Conservation (phyloP, 2,329 filamentous ascomycete genomes). For the Pyrenophora tritici-repentis region DNA sequence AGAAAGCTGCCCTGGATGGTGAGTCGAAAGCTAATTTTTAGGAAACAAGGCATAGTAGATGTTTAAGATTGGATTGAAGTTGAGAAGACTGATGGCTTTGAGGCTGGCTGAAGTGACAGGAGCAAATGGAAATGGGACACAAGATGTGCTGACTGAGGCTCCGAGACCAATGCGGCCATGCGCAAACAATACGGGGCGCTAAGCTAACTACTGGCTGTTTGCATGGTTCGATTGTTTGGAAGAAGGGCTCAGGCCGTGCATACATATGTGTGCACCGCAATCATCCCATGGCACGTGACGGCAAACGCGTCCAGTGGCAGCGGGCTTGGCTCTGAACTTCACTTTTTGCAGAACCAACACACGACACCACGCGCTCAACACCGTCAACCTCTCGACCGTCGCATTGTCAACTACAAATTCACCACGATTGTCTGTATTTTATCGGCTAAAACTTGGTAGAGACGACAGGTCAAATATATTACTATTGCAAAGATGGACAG, state of each 20-base stretch:
- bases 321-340: slow-evolving; percentile 30
- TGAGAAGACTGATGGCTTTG: background rate
- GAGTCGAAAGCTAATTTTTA: background rate
- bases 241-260: background rate
- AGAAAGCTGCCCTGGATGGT: slow-evolving; percentile 4
- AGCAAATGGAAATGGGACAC: too few species aligned
- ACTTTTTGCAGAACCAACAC: slow-evolving; percentile 31
- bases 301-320: slow-evolving; percentile 15
- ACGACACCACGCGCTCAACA: slow-evolving; percentile 12
- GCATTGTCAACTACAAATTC: slow-evolving; percentile 1
- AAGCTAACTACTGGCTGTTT: background rate
- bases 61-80: background rate
- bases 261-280: background rate
- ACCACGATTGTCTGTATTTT: slow-evolving; percentile 1
- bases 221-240: background rate
- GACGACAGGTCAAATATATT: background rate
- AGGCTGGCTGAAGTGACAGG: background rate
- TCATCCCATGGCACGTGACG: slow-evolving; percentile 17
- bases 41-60: too few species aligned
- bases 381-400: slow-evolving; percentile 4
- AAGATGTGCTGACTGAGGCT: too few species aligned
- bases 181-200: too few species aligned
- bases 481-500: slow-evolving; percentile 37
- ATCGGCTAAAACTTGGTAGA: slow-evolving; percentile 4
- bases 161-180: too few species aligned